Evolutionary conservation across 805 yeast species (phyloP).

Genomic region (Tetrapisispora arboricola): DNA sequence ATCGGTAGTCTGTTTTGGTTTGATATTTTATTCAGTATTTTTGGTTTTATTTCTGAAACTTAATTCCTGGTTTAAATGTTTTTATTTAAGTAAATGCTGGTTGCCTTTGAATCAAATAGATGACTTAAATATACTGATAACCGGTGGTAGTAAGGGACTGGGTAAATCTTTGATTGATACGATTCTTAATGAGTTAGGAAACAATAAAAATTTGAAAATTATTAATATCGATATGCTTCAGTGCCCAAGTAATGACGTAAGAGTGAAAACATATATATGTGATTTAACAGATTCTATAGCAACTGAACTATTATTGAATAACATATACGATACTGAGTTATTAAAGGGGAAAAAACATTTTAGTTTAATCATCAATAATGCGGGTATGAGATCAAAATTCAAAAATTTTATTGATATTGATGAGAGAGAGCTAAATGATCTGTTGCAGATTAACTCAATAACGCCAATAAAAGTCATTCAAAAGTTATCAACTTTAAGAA

Average conservation of each 20-base stretch:
- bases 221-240: conserved; percentile 19
- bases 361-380: conserved; percentile 71
- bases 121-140: conserved; percentile 13
- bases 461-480: conserved; percentile 60
- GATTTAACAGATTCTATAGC: conserved; percentile 50
- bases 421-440: conserved; percentile 43
- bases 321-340: conserved; percentile 32
- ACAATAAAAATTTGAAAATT: conserved; percentile 17
- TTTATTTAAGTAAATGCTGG: conserved; percentile 8
- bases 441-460: conserved; percentile 53
- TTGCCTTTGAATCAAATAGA: conserved; percentile 1
- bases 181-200: conserved; percentile 7
- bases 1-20: too few relatives aligned
- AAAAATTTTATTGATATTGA: conserved; percentile 40
- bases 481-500: conserved; percentile 41
- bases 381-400: conserved; percentile 55
- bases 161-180: conserved; percentile 23
- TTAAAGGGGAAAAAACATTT: conserved; percentile 30
- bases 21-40: conserved; percentile 7
- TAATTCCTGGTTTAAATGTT: conserved; percentile 5
- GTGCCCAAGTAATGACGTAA: conserved; percentile 4
- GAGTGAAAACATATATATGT: conserved; percentile 44
- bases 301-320: conserved; percentile 33
- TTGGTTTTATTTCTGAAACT: conserved; percentile 4
- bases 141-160: conserved; percentile 34